Percentiles rank a stretch among this genome's conserved stretches.
These are phyloP conservation scores for Fagus crenata DNA, from an alignment of 306 rosid genomes.

Conservation along the genomic window DNA sequence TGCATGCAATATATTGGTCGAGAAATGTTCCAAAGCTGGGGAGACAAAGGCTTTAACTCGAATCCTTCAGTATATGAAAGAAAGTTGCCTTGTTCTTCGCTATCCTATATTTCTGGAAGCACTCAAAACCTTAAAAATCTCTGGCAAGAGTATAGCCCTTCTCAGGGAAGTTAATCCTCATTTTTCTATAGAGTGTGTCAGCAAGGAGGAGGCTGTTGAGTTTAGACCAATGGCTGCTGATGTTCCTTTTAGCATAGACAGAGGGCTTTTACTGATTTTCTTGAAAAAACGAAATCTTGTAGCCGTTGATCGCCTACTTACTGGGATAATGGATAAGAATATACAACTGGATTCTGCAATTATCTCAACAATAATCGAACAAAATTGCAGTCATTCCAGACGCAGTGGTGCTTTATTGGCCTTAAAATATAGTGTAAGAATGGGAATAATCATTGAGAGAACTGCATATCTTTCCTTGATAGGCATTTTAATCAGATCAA, in stretches of 20 bases:
- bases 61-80: constrained; percentile 71
- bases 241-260: constrained; percentile 36
- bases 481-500: constrained; percentile 60
- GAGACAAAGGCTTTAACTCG: constrained; percentile 45
- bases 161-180: constrained; percentile 80
- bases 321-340: constrained; percentile 48
- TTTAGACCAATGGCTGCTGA: constrained; percentile 21
- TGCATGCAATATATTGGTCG: constrained; percentile 76
- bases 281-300: constrained; percentile 55
- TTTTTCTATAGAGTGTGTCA: constrained; percentile 34
- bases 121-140: constrained; percentile 47
- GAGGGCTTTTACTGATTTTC: constrained; percentile 49
- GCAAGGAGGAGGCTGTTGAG: constrained; percentile 35
- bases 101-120: constrained; percentile 67
- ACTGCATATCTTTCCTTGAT: constrained; percentile 57
- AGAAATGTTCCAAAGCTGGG: constrained; percentile 61
- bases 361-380: constrained; percentile 58
- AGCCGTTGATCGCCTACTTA: constrained; percentile 57
- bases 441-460: constrained; percentile 48
- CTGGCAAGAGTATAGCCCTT: constrained; percentile 54
- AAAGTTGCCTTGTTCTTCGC: constrained; percentile 64
- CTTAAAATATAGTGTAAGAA: constrained; percentile 50
- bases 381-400: constrained; percentile 49
- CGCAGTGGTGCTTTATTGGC: constrained; percentile 66
- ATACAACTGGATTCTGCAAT: constrained; percentile 41